These are phyloP conservation scores for Linum tenue DNA, from an alignment of 345 rosid species.

Conservation along the genomic window DNA sequence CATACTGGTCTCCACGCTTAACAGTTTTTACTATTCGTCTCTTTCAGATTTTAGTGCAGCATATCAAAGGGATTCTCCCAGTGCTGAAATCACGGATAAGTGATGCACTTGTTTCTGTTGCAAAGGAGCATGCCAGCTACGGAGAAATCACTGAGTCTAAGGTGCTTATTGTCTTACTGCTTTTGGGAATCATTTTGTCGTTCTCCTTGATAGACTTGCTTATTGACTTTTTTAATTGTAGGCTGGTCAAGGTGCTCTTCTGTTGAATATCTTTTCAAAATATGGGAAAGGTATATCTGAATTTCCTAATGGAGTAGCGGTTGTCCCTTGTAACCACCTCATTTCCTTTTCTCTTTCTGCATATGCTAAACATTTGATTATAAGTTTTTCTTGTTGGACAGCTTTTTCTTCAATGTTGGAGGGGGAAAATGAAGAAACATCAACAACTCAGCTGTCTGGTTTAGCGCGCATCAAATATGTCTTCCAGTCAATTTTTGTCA, in stretches of 20 bases:
- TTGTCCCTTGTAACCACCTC: not conserved
- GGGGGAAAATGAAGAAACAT: slow-evolving; percentile 90
- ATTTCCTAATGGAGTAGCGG: not conserved
- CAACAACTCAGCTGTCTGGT: slow-evolving; percentile 85
- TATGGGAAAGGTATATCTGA: slow-evolving; percentile 64
- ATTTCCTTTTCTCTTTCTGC: slow-evolving; percentile 1
- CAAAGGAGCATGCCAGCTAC: slow-evolving; percentile 41
- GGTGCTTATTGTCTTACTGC: slow-evolving; percentile 22
- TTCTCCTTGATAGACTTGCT: not conserved
- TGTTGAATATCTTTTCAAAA: slow-evolving; percentile 83
- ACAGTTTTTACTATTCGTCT: not conserved
- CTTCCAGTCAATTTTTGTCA: slow-evolving; percentile 83
- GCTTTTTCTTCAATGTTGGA: slow-evolving; percentile 83
- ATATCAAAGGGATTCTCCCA: slow-evolving; percentile 48
- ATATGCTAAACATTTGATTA: slow-evolving; percentile 7
- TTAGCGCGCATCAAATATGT: slow-evolving; percentile 92
- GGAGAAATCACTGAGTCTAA: slow-evolving; percentile 47
- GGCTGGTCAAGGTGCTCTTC: slow-evolving; percentile 98
- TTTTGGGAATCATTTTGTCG: not conserved
- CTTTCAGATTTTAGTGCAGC: slow-evolving; percentile 54
- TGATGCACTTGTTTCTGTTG: slow-evolving; percentile 35
- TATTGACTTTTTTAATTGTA: slow-evolving; percentile 20
- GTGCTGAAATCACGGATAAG: slow-evolving; percentile 48
- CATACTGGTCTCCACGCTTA: not conserved
- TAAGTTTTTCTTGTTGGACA: slow-evolving; percentile 31